Conservation (phyloP, 129 eudicot species). For the Oenanthe sinensis region DNA sequence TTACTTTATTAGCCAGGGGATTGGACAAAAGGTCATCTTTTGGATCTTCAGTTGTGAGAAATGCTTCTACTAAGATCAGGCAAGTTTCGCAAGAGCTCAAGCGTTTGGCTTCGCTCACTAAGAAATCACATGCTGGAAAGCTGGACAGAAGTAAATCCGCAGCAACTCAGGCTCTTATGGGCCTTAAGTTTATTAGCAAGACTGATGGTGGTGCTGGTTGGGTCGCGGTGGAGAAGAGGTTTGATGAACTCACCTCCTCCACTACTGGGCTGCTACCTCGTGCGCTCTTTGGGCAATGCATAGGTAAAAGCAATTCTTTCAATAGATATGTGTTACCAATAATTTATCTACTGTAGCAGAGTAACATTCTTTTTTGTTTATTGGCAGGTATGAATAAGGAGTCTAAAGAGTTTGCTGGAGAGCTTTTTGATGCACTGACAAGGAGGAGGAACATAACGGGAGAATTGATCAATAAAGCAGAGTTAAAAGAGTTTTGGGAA, state of each 20-base stretch:
- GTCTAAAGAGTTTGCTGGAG: slow-evolving; percentile 52
- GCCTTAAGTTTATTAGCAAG: slow-evolving; percentile 51
- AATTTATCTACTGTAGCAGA: not conserved
- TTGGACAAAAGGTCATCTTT: slow-evolving; percentile 43
- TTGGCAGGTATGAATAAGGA: slow-evolving; percentile 55
- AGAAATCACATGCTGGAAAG: slow-evolving; percentile 15
- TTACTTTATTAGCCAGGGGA: slow-evolving; percentile 41
- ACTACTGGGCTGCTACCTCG: slow-evolving; percentile 59
- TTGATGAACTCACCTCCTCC: slow-evolving; percentile 40
- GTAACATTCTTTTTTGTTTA: not conserved
- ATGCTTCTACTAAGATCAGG: slow-evolving; percentile 51
- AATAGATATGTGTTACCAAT: not conserved
- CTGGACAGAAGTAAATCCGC: slow-evolving; percentile 44
- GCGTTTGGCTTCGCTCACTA: slow-evolving; percentile 35
- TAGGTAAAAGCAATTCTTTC: slow-evolving; percentile 30
- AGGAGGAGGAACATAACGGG: slow-evolving; percentile 42
- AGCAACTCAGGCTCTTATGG: slow-evolving; percentile 36
- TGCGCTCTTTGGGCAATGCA: slow-evolving; percentile 60
- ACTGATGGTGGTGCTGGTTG: slow-evolving; percentile 38
- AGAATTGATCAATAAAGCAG: slow-evolving; percentile 42
- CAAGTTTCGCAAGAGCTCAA: slow-evolving; percentile 71
- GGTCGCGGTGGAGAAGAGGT: slow-evolving; percentile 54
- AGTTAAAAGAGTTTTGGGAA: slow-evolving; percentile 57
- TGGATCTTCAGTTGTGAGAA: slow-evolving; percentile 44
- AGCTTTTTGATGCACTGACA: slow-evolving; percentile 50